phyloP scores from a whole-genome alignment of 2,329 filamentous ascomycete genomes.

The Penicillium sp. region DNA sequence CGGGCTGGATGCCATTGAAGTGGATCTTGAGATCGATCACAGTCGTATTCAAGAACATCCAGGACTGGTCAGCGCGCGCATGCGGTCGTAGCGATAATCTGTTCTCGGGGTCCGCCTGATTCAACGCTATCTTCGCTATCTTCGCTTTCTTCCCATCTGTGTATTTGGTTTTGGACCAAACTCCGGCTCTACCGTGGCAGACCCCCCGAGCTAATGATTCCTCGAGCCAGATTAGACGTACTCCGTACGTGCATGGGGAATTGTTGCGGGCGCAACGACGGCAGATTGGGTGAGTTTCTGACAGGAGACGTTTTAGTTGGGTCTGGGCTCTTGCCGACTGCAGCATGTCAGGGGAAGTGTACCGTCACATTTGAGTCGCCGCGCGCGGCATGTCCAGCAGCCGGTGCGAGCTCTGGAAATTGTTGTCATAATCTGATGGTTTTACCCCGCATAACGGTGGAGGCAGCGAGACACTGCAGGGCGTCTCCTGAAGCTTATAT shows the following conservation, averaged over 20 bases:
- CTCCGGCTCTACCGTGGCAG: conserved; percentile 26
- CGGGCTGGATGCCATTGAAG: conserved; percentile 1
- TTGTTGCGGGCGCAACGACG: conserved; percentile 19
- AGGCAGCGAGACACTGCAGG: too few relatives aligned
- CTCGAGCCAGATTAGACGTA: conserved; percentile 26
- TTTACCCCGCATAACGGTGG: neutral
- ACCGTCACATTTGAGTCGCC: conserved; percentile 27
- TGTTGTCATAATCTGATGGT: neutral
- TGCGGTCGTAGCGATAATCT: neutral
- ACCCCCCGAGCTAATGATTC: conserved; percentile 26
- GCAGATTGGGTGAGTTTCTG: conserved; percentile 22
- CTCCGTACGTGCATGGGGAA: conserved; percentile 19
- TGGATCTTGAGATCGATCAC: conserved; percentile 14
- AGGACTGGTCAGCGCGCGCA: neutral
- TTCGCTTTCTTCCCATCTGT: neutral
- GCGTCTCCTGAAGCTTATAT: neutral
- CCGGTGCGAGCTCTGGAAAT: conserved; percentile 23
- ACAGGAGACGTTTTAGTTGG: neutral
- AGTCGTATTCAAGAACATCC: conserved; percentile 16
- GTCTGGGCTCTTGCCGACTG: neutral
- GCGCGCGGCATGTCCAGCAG: conserved; percentile 22
- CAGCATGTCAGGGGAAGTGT: neutral
- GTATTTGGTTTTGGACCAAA: conserved; percentile 24
- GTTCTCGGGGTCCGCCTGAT: neutral
- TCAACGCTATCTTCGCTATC: neutral